Evolutionary conservation across 2,329 filamentous ascomycete species (phyloP).

Genomic region (Hymenoscyphus scutula): DNA sequence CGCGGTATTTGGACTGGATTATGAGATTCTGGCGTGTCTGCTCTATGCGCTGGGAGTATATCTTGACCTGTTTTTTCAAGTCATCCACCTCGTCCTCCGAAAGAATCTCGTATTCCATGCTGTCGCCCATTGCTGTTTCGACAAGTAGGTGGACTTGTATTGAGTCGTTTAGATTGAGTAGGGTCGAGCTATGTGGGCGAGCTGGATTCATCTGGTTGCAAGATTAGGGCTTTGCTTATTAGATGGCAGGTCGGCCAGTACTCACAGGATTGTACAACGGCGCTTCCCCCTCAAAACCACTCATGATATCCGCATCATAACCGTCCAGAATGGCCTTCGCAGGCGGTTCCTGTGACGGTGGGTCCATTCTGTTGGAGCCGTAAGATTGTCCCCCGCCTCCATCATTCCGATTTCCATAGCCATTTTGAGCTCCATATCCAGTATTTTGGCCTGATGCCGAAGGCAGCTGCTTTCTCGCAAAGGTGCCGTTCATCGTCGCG

Average conservation of each 20-base stretch:
- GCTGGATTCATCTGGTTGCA: slow-evolving; percentile 47
- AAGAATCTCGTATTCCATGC: slow-evolving; percentile 78
- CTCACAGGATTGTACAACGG: slow-evolving; percentile 57
- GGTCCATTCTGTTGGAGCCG: slow-evolving; percentile 15
- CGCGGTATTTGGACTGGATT: slow-evolving; percentile 89
- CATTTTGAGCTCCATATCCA: slow-evolving; percentile 21
- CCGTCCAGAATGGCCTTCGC: slow-evolving; percentile 55
- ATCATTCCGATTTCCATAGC: slow-evolving; percentile 15
- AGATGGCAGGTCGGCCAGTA: not conserved
- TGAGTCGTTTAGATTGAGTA: slow-evolving; percentile 64
- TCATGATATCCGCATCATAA: slow-evolving; percentile 55
- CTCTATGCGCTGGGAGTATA: slow-evolving; percentile 73
- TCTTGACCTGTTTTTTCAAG: slow-evolving; percentile 80
- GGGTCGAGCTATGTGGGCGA: slow-evolving; percentile 53
- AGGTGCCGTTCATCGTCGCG: slow-evolving; percentile 13
- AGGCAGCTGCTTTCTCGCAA: slow-evolving; percentile 21
- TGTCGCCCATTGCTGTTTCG: slow-evolving; percentile 89
- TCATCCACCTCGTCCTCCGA: slow-evolving; percentile 89
- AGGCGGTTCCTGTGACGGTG: slow-evolving; percentile 35
- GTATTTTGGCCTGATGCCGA: slow-evolving; percentile 23
- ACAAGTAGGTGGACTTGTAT: slow-evolving; percentile 90
- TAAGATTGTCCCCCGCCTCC: slow-evolving; percentile 16
- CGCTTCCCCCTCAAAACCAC: slow-evolving; percentile 52
- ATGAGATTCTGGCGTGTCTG: slow-evolving; percentile 78
- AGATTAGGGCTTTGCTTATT: not conserved